phyloP scores from a whole-genome alignment of 306 rosid species.

The Benincasa hispida region DNA sequence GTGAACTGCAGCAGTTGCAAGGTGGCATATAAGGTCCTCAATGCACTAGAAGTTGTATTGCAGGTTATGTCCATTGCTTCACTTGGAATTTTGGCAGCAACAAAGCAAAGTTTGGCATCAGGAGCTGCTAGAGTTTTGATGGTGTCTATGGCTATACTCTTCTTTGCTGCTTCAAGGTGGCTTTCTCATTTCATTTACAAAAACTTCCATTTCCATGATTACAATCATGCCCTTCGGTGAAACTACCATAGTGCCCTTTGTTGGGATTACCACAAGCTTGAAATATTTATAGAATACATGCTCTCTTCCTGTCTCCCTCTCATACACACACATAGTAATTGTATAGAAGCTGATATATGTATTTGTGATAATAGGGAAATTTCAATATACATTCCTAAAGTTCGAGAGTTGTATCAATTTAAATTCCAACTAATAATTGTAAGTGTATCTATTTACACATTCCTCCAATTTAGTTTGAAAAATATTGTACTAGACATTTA shows the following conservation, averaged over 20 bases:
- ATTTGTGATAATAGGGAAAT: background rate
- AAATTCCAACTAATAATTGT: too few relatives aligned
- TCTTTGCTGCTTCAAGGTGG: slow-evolving; percentile 61
- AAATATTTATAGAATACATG: background rate
- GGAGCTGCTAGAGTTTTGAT: slow-evolving; percentile 29
- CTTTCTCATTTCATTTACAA: slow-evolving; percentile 66
- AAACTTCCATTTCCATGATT: slow-evolving; percentile 70
- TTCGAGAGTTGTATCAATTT: too few relatives aligned
- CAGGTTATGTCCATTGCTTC: slow-evolving; percentile 49
- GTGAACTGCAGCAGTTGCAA: slow-evolving; percentile 78
- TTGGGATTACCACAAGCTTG: background rate
- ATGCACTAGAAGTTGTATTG: slow-evolving; percentile 47
- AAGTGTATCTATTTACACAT: too few relatives aligned
- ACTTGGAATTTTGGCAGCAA: slow-evolving; percentile 55
- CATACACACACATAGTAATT: background rate
- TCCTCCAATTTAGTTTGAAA: too few relatives aligned
- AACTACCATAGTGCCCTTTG: background rate
- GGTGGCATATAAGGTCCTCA: slow-evolving; percentile 51
- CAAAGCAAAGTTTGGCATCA: slow-evolving; percentile 34
- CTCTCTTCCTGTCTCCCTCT: background rate
- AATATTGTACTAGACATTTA: too few relatives aligned
- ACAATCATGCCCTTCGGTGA: slow-evolving; percentile 43
- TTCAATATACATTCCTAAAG: too few relatives aligned
- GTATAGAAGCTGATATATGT: background rate
- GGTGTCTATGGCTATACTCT: slow-evolving; percentile 40